Percentiles rank a stretch among this genome's conserved stretches.
phyloP scores from a whole-genome alignment of 208 protist genomes.

The Leishmania lainsoni region DNA sequence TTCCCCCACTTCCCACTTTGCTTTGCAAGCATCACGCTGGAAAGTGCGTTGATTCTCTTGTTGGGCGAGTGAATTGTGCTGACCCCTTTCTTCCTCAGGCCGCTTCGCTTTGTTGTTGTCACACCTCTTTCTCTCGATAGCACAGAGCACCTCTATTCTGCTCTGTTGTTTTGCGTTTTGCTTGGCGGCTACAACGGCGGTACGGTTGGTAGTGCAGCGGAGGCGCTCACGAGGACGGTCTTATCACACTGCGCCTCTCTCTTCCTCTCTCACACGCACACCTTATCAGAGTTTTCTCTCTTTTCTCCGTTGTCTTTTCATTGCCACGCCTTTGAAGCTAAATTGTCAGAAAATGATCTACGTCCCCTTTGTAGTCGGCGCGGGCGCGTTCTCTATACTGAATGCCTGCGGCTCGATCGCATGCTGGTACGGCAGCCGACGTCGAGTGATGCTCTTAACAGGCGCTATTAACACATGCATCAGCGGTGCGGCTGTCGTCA shows the following conservation, averaged over 20 bases:
- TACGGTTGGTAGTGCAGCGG: neutral
- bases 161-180: neutral
- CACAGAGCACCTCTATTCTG: neutral
- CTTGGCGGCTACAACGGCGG: neutral
- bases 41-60: neutral
- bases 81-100: neutral
- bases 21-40: neutral
- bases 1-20: no score
- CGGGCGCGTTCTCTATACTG: conserved; percentile 53
- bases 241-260: neutral
- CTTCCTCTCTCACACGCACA: neutral
- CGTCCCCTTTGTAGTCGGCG: conserved; percentile 60
- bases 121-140: neutral
- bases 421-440: conserved; percentile 65
- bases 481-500: conserved; percentile 38
- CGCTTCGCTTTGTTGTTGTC: neutral
- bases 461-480: conserved; percentile 71
- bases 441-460: conserved; percentile 71
- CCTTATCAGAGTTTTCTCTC: neutral
- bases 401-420: conserved; percentile 62
- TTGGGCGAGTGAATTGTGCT: neutral
- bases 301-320: neutral
- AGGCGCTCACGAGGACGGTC: neutral
- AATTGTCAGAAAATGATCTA: conserved; percentile 33
- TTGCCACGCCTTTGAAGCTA: neutral